Base-by-base conservation (phyloP, 192 early-diverging fungal species). In the Mortierella alpina region DNA sequence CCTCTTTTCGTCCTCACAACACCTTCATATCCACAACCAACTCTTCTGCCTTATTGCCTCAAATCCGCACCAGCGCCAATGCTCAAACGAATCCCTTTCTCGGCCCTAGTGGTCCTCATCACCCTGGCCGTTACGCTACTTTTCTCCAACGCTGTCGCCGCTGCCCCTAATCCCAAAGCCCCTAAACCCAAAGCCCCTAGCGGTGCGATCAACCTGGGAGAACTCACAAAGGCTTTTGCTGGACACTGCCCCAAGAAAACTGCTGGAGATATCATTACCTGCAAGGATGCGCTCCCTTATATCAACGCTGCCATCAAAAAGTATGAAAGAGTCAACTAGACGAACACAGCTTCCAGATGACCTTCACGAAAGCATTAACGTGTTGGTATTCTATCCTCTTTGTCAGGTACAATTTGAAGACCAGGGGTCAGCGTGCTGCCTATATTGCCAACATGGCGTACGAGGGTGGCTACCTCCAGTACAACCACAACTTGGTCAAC, bases 281-380 rank as follows among this genome's bases (percentile, higher is more conserved):
- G 77, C 70, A 72, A 80, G 55, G 77, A 80, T 53, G 77, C 77
- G 15, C 70, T 80, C 42, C 77, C 77, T 23, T 80, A 68, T 44
- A 80, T 80, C 44, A 80, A 80, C 17, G 69, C 77, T 23, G 77
- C 77, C 40, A 80, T 80, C 48, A 80, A 72, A 23, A 80, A 80
- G 77, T 71, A 71, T 45, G 48, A 12, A 14, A 13, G 14, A 10
- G n/a, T n/a, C n/a, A n/a, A 4, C 48, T 15, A 41, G 14, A 5
- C 23, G 42, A 41, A 17, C 20, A 14, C 7, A 1, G 40, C 12
- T 8, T 42, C 10, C 13, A 56, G 4, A 31, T 23, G 42, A 31
- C 18, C 42, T 55, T 46, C 42, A 6, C 55, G 5, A 56, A 55
- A 10, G 39, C 52, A 56, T 11, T 48, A 50, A 48, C n/a, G 23